A percentile compares a stretch with the other conserved stretches of the same genome.
Conservation (phyloP, 2,329 filamentous ascomycete genomes). For the Beauveria varroae region DNA sequence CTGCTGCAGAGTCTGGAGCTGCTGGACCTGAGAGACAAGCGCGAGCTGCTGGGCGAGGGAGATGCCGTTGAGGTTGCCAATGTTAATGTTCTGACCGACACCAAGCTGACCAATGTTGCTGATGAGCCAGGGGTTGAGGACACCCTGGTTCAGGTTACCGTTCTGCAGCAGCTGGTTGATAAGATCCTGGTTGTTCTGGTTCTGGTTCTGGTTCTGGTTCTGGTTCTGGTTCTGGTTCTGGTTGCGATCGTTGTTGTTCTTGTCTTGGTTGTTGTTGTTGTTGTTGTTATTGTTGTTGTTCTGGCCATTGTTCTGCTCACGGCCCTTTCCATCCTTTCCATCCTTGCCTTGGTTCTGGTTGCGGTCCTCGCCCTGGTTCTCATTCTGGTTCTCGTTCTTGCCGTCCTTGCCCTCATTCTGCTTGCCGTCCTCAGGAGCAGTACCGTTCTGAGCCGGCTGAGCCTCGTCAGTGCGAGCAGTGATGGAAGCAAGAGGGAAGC, state of each 20-base stretch:
- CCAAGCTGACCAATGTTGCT: slow-evolving; percentile 23
- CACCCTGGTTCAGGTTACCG: slow-evolving; percentile 13
- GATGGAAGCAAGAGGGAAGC: not conserved
- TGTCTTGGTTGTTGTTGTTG: slow-evolving; percentile 1
- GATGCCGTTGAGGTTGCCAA: slow-evolving; percentile 21
- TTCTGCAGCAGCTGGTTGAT: slow-evolving; percentile 13
- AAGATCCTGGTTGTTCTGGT: slow-evolving; percentile 18
- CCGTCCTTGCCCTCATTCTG: not conserved
- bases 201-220: slow-evolving; percentile 11
- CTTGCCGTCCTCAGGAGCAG: not conserved
- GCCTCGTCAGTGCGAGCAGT: not conserved
- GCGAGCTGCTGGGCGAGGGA: slow-evolving; percentile 20
- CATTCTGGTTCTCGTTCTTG: not conserved
- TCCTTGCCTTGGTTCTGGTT: not conserved
- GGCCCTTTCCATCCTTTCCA: not conserved
- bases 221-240: slow-evolving; percentile 12
- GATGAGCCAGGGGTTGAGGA: slow-evolving; percentile 16
- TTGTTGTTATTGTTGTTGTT: not conserved
- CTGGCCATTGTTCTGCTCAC: not conserved
- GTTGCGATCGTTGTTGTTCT: slow-evolving; percentile 5
- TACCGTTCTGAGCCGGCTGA: not conserved
- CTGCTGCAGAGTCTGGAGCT: slow-evolving; percentile 20
- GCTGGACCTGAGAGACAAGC: slow-evolving; percentile 20
- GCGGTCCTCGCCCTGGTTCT: not conserved
- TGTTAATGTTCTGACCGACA: slow-evolving; percentile 19